These are phyloP conservation scores for Encephalitozoon intestinalis DNA, from an alignment of 371 early-diverging fungal species.

Conservation along the genomic window DNA sequence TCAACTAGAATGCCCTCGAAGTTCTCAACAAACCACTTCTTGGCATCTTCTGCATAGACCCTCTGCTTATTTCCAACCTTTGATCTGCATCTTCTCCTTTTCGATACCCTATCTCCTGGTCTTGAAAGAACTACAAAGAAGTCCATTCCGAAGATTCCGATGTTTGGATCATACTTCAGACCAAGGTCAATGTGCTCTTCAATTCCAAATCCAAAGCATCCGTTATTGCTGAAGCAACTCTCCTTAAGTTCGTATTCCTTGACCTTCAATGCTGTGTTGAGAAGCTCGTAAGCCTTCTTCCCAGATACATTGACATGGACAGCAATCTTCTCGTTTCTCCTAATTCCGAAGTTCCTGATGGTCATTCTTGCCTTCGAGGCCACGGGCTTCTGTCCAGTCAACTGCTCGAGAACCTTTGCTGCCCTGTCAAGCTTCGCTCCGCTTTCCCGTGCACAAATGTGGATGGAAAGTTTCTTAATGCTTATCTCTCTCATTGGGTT, in stretches of 20 bases:
- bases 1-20: constrained; percentile 59
- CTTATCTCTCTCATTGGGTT: constrained; percentile 92
- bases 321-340: constrained; percentile 99
- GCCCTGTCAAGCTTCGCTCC: constrained; percentile 97
- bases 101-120: constrained; percentile 86
- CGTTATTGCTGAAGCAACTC: constrained; percentile 87
- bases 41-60: constrained; percentile 73
- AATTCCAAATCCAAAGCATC: constrained; percentile 99
- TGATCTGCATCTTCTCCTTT: constrained; percentile 77
- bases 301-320: constrained; percentile 97
- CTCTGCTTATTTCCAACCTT: constrained; percentile 82
- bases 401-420: constrained; percentile 97
- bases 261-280: constrained; percentile 96
- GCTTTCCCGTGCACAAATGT: constrained; percentile 93
- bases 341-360: constrained; percentile 96
- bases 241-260: constrained; percentile 94
- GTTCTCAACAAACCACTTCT: constrained; percentile 64
- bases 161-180: constrained; percentile 98
- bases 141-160: constrained; percentile 79
- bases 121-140: constrained; percentile 93
- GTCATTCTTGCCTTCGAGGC: constrained; percentile 98
- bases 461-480: constrained; percentile 97
- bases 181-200: constrained; percentile 99
- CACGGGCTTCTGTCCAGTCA: constrained; percentile 96
- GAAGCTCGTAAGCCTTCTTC: constrained; percentile 82